phyloP scores from a whole-genome alignment of 345 rosid species.

The Linum trigynum region DNA sequence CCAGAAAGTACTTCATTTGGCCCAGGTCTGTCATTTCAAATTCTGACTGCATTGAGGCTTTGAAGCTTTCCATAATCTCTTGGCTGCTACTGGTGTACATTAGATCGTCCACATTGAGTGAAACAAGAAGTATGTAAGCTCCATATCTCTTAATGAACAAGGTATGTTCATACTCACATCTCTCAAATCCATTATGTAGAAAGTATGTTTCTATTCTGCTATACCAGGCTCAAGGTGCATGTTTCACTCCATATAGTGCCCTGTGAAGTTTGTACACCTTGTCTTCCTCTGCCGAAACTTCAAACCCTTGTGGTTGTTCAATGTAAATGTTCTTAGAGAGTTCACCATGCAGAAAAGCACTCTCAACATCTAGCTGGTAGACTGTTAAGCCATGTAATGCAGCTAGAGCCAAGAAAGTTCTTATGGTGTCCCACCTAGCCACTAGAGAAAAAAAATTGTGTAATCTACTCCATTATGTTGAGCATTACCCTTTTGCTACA shows the following conservation, averaged over 20 bases:
- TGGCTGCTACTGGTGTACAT: constrained; percentile 5
- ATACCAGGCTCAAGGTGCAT: background rate
- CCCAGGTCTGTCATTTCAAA: constrained; percentile 3
- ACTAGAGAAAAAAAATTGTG: background rate
- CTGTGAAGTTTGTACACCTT: constrained; percentile 1
- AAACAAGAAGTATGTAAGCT: background rate
- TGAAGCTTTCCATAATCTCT: constrained; percentile 6
- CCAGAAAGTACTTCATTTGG: background rate
- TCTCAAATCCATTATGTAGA: background rate
- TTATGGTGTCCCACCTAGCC: background rate
- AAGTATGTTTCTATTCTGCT: background rate
- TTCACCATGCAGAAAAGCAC: background rate
- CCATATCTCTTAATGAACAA: background rate
- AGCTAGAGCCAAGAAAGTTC: background rate
- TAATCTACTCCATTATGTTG: background rate
- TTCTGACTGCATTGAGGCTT: background rate
- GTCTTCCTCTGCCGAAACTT: background rate
- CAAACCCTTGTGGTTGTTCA: background rate
- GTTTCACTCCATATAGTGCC: background rate
- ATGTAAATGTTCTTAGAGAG: background rate
- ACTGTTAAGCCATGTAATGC: background rate
- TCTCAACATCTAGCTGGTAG: background rate
- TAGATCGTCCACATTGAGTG: constrained; percentile 12
- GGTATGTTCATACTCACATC: background rate
- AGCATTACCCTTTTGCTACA: constrained; percentile 1